Base-by-base conservation (phyloP, 1,284 basidiomycete genomes). In the Agroathelia rolfsii region DNA sequence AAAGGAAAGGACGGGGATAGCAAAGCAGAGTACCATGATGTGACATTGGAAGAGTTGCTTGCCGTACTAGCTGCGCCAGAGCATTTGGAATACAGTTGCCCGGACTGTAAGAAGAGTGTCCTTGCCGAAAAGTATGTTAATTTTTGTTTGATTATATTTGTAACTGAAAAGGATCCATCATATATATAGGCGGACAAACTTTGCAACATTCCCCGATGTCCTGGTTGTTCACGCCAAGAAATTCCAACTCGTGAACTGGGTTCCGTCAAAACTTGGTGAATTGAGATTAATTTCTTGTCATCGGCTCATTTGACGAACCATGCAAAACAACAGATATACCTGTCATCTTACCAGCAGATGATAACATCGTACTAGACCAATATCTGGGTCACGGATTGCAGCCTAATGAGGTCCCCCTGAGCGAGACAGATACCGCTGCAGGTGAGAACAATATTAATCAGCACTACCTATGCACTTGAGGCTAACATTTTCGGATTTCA, bases 241-340 rank as follows among this genome's bases (percentile, higher is more conserved):
- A 48, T 97, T 97, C 64, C 87, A 94, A 57, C 72, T 96, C 5
- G 79, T 94, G 34, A 93, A 93, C 49, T 98, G 94, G 94, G 89
- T 98, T 3, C 94, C 95, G 0, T 75, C 84, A 4, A 98, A 98
- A 56, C 72, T 97, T 21, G 85, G 87, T 88, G 38, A 20, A 72
- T 59, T 2, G 12, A 17, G 9, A 11, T 11, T 4, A 2, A 34
- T 32, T 34, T n/a, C 40, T 22, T 22, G 2, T 14, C 16, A 28
- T 14, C 29, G 21, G 8, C 14, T 6, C 13, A 9, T n/a, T n/a
- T n/a, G n/a, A n/a, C n/a, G n/a, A n/a, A n/a, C n/a, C n/a, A n/a
- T n/a, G n/a, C n/a, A n/a, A n/a, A n/a, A n/a, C 32, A 13, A 19
- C 43, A 90, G 88, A 95, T 43, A 85, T 98, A 16, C 92, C 92